These are phyloP conservation scores for Pulicaria dysenterica DNA, from an alignment of 129 eudicot species.

Conservation along the genomic window DNA sequence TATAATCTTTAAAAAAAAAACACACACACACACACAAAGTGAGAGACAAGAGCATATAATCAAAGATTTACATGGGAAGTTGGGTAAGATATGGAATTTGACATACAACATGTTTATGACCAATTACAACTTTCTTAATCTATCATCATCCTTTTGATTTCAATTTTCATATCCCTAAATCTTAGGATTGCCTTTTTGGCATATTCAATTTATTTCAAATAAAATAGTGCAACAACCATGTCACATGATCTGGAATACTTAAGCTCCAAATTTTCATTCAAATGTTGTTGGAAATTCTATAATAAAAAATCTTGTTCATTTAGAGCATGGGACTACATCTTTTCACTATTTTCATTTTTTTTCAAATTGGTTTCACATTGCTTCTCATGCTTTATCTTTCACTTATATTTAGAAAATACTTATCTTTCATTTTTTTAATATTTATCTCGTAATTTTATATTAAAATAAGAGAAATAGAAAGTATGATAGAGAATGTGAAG, in stretches of 20 bases:
- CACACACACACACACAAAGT: constrained; percentile 25
- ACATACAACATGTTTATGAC: constrained; percentile 33
- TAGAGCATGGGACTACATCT: neutral
- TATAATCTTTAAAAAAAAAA: constrained; percentile 22
- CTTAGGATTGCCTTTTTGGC: constrained; percentile 22
- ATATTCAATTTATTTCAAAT: neutral
- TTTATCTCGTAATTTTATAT: too few relatives aligned
- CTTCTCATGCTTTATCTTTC: too few relatives aligned
- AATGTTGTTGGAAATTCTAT: too few relatives aligned
- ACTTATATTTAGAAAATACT: too few relatives aligned
- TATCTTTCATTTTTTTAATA: too few relatives aligned
- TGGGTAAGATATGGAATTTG: constrained; percentile 34
- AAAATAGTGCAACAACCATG: too few relatives aligned
- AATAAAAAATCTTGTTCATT: too few relatives aligned
- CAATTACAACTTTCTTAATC: constrained; percentile 43
- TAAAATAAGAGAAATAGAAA: too few relatives aligned
- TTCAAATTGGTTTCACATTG: too few relatives aligned
- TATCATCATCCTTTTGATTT: constrained; percentile 27
- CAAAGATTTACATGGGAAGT: constrained; percentile 44
- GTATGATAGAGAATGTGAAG: too few relatives aligned
- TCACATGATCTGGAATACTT: too few relatives aligned
- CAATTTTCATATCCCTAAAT: constrained; percentile 18
- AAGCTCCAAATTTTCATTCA: too few relatives aligned
- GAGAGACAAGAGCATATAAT: constrained; percentile 45
- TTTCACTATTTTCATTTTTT: neutral